Evolutionary conservation across 768 basidiomycete species (phyloP).

Genomic region (Naganishia kalamii): DNA sequence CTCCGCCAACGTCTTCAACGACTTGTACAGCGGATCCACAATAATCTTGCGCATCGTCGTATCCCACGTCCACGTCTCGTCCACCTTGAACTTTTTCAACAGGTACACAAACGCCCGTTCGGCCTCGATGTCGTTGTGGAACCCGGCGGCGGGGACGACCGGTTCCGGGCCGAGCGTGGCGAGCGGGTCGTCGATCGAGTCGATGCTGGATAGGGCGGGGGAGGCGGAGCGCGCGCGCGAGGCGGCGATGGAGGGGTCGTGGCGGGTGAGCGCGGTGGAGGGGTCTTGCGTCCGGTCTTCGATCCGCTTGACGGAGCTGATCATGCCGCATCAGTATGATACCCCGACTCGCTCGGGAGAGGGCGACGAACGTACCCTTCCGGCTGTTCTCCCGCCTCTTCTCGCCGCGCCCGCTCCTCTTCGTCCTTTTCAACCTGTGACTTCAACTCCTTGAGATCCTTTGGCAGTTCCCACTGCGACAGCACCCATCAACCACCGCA

Average conservation of each 20-base stretch:
- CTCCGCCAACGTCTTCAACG: slow-evolving; percentile 84
- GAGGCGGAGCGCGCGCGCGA: slow-evolving; percentile 24
- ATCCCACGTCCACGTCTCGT: slow-evolving; percentile 94
- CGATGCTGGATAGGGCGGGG: slow-evolving; percentile 25
- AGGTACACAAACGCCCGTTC: slow-evolving; percentile 91
- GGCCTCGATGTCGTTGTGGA: slow-evolving; percentile 75
- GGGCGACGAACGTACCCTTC: background rate
- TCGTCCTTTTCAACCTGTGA: slow-evolving; percentile 62
- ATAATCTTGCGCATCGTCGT: slow-evolving; percentile 96
- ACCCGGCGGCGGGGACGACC: slow-evolving; percentile 83
- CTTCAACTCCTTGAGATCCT: slow-evolving; percentile 75
- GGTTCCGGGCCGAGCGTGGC: slow-evolving; percentile 81
- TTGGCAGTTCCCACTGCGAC: slow-evolving; percentile 85
- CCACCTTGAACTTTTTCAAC: slow-evolving; percentile 79
- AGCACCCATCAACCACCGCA: background rate
- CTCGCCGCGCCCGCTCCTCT: slow-evolving; percentile 19
- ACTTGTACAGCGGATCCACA: slow-evolving; percentile 94
- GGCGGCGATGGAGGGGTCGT: background rate
- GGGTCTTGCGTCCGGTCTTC: slow-evolving; percentile 53
- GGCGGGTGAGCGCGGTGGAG: background rate
- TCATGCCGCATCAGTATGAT: background rate
- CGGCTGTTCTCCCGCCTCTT: slow-evolving; percentile 12
- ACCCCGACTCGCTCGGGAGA: background rate
- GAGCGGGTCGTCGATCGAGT: slow-evolving; percentile 16
- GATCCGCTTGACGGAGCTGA: slow-evolving; percentile 16